Conservation (phyloP, 225 moss, liverwort and hornwort genomes). For the Neckera pumila region DNA sequence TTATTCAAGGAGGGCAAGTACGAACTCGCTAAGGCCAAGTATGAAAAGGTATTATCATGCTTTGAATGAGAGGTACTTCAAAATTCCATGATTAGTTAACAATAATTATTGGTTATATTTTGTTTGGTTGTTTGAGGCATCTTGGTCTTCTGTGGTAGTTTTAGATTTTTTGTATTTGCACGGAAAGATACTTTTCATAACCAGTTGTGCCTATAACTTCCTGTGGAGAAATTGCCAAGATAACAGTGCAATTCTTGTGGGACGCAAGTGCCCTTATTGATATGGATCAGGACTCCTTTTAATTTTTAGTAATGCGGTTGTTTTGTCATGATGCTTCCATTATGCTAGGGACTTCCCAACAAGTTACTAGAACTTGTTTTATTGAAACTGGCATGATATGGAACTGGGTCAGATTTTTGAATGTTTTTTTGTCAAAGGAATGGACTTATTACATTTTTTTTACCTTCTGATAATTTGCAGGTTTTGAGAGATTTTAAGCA, state of each 20-base stretch:
- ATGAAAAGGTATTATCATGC: constrained; percentile 59
- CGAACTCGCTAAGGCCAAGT: constrained; percentile 86
- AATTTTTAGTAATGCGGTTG: not conserved
- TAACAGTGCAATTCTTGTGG: not conserved
- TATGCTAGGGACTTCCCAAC: not conserved
- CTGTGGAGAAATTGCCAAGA: not conserved
- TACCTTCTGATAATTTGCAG: constrained; percentile 24
- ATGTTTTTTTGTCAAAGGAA: not conserved
- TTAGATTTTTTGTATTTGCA: not conserved
- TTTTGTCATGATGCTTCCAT: not conserved
- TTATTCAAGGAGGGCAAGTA: constrained; percentile 95
- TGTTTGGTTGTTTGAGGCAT: not conserved
- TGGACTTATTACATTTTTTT: not conserved
- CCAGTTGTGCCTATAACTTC: not conserved
- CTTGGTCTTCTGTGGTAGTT: not conserved
- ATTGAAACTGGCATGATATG: not conserved
- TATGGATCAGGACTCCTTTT: not conserved
- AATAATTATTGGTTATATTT: not conserved
- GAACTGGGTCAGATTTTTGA: not conserved
- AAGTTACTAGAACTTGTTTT: not conserved
- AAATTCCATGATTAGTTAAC: not conserved
- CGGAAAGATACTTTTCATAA: not conserved
- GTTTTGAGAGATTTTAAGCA: constrained; percentile 91
- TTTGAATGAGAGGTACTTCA: not conserved
- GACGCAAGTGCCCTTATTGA: not conserved